Conservation (phyloP, 1,284 basidiomycete genomes). For the Ceratobasidium sp. region DNA sequence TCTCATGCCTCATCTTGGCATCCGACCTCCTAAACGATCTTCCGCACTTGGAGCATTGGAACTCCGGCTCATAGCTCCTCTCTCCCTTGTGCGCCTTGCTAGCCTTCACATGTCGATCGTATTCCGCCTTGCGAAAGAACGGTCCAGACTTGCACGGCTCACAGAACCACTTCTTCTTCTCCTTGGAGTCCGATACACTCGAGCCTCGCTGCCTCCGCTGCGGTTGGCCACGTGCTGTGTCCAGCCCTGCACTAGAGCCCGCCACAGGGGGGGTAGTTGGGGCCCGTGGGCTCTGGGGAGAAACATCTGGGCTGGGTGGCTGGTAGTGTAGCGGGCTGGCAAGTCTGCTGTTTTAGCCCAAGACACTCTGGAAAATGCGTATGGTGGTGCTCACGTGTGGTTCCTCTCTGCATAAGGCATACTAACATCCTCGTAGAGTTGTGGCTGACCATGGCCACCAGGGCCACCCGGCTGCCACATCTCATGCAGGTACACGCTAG, state of each 20-base stretch:
- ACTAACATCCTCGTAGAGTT: neutral
- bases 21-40: conserved; percentile 28
- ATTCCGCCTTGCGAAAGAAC: conserved; percentile 27
- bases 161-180: neutral
- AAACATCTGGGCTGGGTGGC: neutral
- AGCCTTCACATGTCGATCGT: conserved; percentile 22
- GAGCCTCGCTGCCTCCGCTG: neutral
- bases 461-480: neutral
- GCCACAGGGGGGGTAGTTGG: conserved; percentile 1
- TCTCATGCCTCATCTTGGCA: conserved; percentile 33
- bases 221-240: neutral
- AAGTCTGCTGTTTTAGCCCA: neutral
- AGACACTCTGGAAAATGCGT: neutral
- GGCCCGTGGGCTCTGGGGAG: neutral
- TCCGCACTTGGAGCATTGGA: conserved; percentile 18
- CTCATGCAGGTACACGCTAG: conserved; percentile 7
- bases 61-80: neutral
- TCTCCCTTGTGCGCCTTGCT: neutral
- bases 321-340: conserved; percentile 2
- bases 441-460: conserved; percentile 14
- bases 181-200: neutral
- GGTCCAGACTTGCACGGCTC: conserved; percentile 16
- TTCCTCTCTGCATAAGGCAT: neutral
- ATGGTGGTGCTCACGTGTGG: neutral
- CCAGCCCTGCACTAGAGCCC: conserved; percentile 5